Evolutionary conservation across 106 monocot species (phyloP).

Genomic region (Alisma plantagoaquatica): DNA sequence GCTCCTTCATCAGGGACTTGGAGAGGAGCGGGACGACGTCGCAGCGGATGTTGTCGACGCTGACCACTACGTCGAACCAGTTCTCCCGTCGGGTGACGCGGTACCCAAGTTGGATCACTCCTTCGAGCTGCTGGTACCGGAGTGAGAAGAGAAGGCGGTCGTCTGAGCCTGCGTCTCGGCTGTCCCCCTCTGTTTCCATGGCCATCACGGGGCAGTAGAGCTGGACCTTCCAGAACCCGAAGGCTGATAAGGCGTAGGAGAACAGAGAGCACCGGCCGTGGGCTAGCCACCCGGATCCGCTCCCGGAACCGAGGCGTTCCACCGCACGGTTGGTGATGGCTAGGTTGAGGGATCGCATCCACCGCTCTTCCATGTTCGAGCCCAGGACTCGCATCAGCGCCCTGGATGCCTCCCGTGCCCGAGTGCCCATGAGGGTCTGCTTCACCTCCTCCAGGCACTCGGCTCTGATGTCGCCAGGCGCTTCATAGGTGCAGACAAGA

Average conservation of each 20-base stretch:
- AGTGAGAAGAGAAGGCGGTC: slow-evolving; percentile 76
- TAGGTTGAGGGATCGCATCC: slow-evolving; percentile 67
- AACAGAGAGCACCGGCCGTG: slow-evolving; percentile 49
- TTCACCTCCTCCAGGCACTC: slow-evolving; percentile 41
- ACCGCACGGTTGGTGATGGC: slow-evolving; percentile 53
- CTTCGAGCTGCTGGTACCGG: slow-evolving; percentile 66
- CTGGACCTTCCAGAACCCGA: slow-evolving; percentile 73
- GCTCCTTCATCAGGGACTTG: slow-evolving; percentile 38
- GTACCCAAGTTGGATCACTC: slow-evolving; percentile 69
- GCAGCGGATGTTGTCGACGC: slow-evolving; percentile 60
- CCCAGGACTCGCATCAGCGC: slow-evolving; percentile 38
- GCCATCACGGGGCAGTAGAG: slow-evolving; percentile 62
- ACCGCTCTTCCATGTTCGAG: slow-evolving; percentile 61
- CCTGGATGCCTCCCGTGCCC: slow-evolving; percentile 28
- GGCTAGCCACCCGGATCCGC: too few relatives aligned
- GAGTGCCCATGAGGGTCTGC: slow-evolving; percentile 27
- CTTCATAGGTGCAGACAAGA: slow-evolving; percentile 74
- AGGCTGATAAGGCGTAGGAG: slow-evolving; percentile 50
- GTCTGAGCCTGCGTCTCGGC: slow-evolving; percentile 24
- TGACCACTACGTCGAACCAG: slow-evolving; percentile 53
- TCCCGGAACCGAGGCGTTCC: slow-evolving; percentile 37
- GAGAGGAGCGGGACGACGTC: slow-evolving; percentile 38
- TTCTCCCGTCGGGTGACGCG: slow-evolving; percentile 25
- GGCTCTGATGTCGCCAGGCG: slow-evolving; percentile 45
- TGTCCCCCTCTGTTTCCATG: slow-evolving; percentile 29